These are phyloP conservation scores for Taiwanofungus camphoratus DNA, from an alignment of 1,284 basidiomycete genomes.

Conservation along the genomic window DNA sequence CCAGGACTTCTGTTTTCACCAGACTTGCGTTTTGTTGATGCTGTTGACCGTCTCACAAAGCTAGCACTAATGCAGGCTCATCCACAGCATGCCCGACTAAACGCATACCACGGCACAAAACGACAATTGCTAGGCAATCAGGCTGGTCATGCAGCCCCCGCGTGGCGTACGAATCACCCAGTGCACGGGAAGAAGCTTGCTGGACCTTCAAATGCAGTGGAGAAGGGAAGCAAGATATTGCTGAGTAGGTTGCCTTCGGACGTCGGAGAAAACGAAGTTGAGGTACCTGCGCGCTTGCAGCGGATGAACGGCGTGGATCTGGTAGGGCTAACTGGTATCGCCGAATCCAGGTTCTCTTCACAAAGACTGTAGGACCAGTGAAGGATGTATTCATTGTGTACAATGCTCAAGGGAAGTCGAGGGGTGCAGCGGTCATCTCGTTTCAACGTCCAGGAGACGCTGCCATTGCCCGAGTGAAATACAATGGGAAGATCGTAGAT, in stretches of 20 bases:
- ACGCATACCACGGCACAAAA: constrained; percentile 50
- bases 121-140: constrained; percentile 50
- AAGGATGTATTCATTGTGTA: constrained; percentile 64
- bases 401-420: constrained; percentile 64
- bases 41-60: too few relatives aligned
- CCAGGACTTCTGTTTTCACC: too few relatives aligned
- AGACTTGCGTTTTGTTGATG: too few relatives aligned
- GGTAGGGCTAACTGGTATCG: not conserved
- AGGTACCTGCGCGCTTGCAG: constrained; percentile 37
- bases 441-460: constrained; percentile 63
- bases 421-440: constrained; percentile 68
- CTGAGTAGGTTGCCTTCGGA: constrained; percentile 64
- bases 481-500: constrained; percentile 70
- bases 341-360: constrained; percentile 49
- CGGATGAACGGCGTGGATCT: too few relatives aligned
- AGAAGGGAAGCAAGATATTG: constrained; percentile 62
- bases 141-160: constrained; percentile 48
- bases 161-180: constrained; percentile 42
- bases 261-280: constrained; percentile 61
- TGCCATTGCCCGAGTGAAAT: constrained; percentile 51
- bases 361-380: constrained; percentile 67
- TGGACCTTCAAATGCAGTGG: constrained; percentile 23
- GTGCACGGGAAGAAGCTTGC: constrained; percentile 22
- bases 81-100: constrained; percentile 30
- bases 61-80: constrained; percentile 19